Evolutionary conservation across 2,329 filamentous ascomycete genomes (phyloP), one percentile per base, ranked within the genome.

Genomic region (Beauveria rudraprayagi): DNA sequence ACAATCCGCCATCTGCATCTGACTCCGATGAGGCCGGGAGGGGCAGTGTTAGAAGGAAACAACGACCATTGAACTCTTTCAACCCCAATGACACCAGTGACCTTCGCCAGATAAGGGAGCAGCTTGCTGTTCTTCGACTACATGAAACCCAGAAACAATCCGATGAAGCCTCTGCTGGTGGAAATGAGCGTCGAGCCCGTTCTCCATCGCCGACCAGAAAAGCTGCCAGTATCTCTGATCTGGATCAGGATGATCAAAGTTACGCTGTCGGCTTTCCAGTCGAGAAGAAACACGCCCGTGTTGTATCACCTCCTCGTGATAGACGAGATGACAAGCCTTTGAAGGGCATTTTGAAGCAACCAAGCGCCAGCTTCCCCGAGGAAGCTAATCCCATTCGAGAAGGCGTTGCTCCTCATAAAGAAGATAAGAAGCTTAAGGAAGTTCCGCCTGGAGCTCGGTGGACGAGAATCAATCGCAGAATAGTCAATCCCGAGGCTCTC

Each of bases 321-420:
- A 82, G 84, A 68, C 76, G 79, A 22, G 87, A 90, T 19, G 81
- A 82, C 46, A 89, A 90, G 65, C 83, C 85, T 19, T 83, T 91
- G 62, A 94, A 89, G 73, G 88, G 92, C 17, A 97, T 97, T 61
- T 79, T 97, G 48, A 94, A 95, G 73, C 83, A 84, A 60, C 92
- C 93, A 1, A 91, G 86, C 17, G 80, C 82, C 28, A 89, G 88
- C 68, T 97, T 97, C 68, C 93, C 93, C 0, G 92, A 97, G 69
- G 89, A 96, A 64, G 84, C 85, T 1, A 88, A 92, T 66, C 88
- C 91, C 0, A 81, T 95, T 41, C 84, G 92, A 22, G 93, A 97
- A 72, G 93, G 92, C 17, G 93, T 96, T 7, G 92, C 92, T 2
- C 92, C 92, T n/a, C 84, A 96, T 70, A 96, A 96, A 75, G 91